phyloP scores from a whole-genome alignment of 2,329 filamentous ascomycete species.

The Paecilomyces formosus region DNA sequence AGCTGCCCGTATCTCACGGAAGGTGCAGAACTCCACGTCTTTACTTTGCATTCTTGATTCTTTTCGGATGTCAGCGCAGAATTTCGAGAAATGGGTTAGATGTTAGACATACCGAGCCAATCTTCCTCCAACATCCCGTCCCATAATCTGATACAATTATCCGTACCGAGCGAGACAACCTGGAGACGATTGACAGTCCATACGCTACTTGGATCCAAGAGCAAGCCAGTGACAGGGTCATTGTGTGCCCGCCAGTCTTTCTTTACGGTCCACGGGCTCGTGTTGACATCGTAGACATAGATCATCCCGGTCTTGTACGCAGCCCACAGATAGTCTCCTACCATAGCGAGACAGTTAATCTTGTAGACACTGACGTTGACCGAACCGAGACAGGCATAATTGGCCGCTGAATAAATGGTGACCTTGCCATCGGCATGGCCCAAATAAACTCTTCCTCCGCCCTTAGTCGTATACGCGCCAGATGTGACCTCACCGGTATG shows the following conservation, averaged over 20 bases:
- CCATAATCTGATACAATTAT: slow-evolving; percentile 80
- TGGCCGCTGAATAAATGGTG: slow-evolving; percentile 75
- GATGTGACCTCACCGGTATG: slow-evolving; percentile 81
- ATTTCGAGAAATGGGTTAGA: neutral
- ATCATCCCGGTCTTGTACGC: slow-evolving; percentile 92
- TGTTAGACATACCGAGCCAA: slow-evolving; percentile 59
- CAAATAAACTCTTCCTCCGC: slow-evolving; percentile 75
- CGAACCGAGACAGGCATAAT: slow-evolving; percentile 70
- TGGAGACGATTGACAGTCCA: slow-evolving; percentile 81
- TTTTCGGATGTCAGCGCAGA: slow-evolving; percentile 20
- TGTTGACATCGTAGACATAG: slow-evolving; percentile 79
- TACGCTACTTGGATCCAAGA: slow-evolving; percentile 71
- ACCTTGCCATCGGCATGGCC: slow-evolving; percentile 92
- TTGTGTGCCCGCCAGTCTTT: slow-evolving; percentile 95
- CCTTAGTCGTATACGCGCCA: slow-evolving; percentile 65
- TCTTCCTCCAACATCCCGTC: slow-evolving; percentile 90
- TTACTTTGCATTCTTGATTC: slow-evolving; percentile 79
- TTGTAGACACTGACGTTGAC: slow-evolving; percentile 90
- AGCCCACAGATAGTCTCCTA: slow-evolving; percentile 80
- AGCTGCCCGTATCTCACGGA: slow-evolving; percentile 70
- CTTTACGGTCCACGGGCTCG: slow-evolving; percentile 77
- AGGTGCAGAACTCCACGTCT: slow-evolving; percentile 76
- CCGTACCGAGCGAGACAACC: slow-evolving; percentile 77
- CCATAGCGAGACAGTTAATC: slow-evolving; percentile 77
- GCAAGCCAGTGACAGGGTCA: slow-evolving; percentile 68